phyloP scores from a whole-genome alignment of 2,329 filamentous ascomycete species.

The Neofusicoccum sp. region DNA sequence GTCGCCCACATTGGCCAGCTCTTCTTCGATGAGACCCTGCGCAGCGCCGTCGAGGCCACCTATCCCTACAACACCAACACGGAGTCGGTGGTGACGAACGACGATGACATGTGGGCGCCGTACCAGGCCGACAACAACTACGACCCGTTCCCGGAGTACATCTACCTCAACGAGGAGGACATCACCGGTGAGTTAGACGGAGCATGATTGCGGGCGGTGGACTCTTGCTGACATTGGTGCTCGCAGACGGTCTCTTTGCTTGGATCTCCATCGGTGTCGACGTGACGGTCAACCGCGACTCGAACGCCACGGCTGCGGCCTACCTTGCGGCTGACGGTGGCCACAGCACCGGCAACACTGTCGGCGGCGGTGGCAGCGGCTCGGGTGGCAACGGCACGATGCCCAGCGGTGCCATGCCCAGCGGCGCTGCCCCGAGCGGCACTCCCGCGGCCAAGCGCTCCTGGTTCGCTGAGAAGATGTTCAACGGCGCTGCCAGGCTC shows the following conservation, averaged over 20 bases:
- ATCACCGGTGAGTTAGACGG: slow-evolving; percentile 33
- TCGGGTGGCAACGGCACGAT: not conserved
- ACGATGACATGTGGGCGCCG: slow-evolving; percentile 30
- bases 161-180: slow-evolving; percentile 40
- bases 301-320: slow-evolving; percentile 10
- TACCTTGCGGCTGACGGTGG: slow-evolving; percentile 16
- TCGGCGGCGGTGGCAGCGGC: slow-evolving; percentile 3
- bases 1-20: slow-evolving; percentile 62
- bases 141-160: slow-evolving; percentile 58
- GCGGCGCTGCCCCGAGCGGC: slow-evolving; percentile 5
- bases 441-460: slow-evolving; percentile 1
- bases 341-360: slow-evolving; percentile 16
- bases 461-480: slow-evolving; percentile 5
- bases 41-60: slow-evolving; percentile 48
- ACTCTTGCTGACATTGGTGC: not conserved
- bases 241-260: slow-evolving; percentile 31
- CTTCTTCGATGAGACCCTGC: slow-evolving; percentile 62
- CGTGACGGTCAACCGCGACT: slow-evolving; percentile 1
- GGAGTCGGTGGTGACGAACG: slow-evolving; percentile 49
- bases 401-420: slow-evolving; percentile 9
- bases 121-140: slow-evolving; percentile 24
- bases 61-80: slow-evolving; percentile 46
- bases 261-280: slow-evolving; percentile 27
- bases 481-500: slow-evolving; percentile 10
- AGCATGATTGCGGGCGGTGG: slow-evolving; percentile 18